Evolutionary conservation across 345 rosid genomes (phyloP).

Genomic region (Populus euphratica): DNA sequence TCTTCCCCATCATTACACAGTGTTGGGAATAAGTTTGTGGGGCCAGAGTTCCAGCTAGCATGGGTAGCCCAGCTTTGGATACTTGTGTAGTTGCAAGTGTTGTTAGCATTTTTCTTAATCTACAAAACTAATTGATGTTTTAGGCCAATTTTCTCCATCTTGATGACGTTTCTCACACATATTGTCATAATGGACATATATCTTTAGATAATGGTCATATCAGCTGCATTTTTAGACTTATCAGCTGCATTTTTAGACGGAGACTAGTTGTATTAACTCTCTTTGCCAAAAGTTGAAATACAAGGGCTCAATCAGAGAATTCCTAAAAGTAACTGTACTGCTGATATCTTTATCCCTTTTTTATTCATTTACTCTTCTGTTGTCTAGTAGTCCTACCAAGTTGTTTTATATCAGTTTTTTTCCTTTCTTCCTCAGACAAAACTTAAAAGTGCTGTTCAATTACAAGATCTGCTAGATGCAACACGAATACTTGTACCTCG

Average conservation of each 20-base stretch:
- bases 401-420: not conserved
- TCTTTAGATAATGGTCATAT: not conserved
- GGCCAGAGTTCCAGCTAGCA: not conserved
- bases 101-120: not conserved
- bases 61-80: not conserved
- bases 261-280: not conserved
- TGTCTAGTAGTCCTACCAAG: not conserved
- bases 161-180: not conserved
- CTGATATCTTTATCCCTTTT: not conserved
- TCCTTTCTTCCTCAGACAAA: constrained; percentile 60
- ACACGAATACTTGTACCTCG: constrained; percentile 94
- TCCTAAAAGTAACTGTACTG: not conserved
- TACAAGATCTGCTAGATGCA: constrained; percentile 99
- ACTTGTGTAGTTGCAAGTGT: not conserved
- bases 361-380: constrained; percentile 5
- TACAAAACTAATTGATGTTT: not conserved
- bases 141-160: not conserved
- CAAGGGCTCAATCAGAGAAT: not conserved
- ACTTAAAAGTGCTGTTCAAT: constrained; percentile 89
- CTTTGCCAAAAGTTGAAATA: not conserved
- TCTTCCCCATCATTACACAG: not conserved
- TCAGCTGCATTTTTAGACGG: not conserved
- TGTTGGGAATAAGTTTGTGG: not conserved
- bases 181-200: not conserved
- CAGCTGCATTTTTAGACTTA: not conserved